Evolutionary conservation across 2,329 filamentous ascomycete species (phyloP).

Genomic region (Cryphonectria parasitica): DNA sequence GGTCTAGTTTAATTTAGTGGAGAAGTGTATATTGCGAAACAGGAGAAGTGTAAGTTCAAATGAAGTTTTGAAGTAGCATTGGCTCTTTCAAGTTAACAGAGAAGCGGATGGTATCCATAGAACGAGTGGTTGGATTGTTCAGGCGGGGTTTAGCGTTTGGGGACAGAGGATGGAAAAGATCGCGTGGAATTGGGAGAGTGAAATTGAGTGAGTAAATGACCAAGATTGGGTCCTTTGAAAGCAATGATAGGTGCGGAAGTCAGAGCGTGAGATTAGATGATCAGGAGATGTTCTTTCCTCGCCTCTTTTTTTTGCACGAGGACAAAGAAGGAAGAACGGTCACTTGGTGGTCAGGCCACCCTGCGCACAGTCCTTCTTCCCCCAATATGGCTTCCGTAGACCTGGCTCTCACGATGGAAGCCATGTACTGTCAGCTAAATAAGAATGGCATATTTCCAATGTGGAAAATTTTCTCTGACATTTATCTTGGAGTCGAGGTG

Average conservation of each 20-base stretch:
- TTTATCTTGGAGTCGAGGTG: not conserved
- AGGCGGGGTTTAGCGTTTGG: too few relatives aligned
- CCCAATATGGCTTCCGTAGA: not conserved
- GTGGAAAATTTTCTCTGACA: not conserved
- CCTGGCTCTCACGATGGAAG: not conserved
- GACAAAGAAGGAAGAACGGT: constrained; percentile 4
- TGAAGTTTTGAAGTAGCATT: too few relatives aligned
- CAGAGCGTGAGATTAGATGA: not conserved
- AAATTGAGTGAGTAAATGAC: too few relatives aligned
- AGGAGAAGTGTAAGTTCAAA: too few relatives aligned
- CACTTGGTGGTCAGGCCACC: not conserved
- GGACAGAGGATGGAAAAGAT: too few relatives aligned
- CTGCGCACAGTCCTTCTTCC: not conserved
- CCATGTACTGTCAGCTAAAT: not conserved
- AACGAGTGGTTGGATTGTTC: too few relatives aligned
- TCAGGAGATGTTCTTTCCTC: not conserved
- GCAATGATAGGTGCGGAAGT: not conserved
- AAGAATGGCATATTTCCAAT: not conserved
- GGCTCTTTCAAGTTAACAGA: too few relatives aligned
- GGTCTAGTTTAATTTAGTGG: too few relatives aligned
- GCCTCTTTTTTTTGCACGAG: not conserved
- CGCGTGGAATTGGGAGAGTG: too few relatives aligned
- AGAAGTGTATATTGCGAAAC: too few relatives aligned
- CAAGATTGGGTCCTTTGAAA: not conserved
- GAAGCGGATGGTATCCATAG: too few relatives aligned